Evolutionary conservation across 306 rosid genomes (phyloP).

Genomic region (Castanopsis chinensis): DNA sequence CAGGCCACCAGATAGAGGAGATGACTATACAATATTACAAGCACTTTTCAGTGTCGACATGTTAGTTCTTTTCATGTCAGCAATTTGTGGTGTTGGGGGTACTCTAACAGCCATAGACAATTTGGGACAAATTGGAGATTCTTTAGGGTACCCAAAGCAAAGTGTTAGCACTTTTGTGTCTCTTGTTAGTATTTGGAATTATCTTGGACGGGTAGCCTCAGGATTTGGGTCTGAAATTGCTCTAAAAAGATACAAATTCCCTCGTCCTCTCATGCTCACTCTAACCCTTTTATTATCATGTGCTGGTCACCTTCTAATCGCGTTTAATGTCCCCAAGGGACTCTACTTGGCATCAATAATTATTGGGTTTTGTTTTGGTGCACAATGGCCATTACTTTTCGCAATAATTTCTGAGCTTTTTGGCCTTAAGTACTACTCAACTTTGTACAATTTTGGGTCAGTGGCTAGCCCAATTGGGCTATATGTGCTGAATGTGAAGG

Average conservation of each 20-base stretch:
- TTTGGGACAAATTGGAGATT: conserved; percentile 44
- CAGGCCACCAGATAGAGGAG: conserved; percentile 48
- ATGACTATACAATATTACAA: conserved; percentile 55
- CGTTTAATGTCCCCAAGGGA: conserved; percentile 40
- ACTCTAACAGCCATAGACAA: conserved; percentile 57
- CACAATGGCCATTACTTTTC: conserved; percentile 32
- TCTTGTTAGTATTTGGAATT: conserved; percentile 57
- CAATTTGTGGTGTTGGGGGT: conserved; percentile 55
- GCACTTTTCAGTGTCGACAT: conserved; percentile 55
- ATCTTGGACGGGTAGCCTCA: conserved; percentile 47
- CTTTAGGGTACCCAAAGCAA: conserved; percentile 31
- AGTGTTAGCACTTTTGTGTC: conserved; percentile 50
- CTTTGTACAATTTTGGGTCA: conserved; percentile 30
- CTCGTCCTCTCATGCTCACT: conserved; percentile 50
- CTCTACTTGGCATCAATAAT: conserved; percentile 41
- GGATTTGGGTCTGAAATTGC: conserved; percentile 48
- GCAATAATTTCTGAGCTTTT: conserved; percentile 40
- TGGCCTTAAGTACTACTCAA: conserved; percentile 41
- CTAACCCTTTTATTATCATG: conserved; percentile 45
- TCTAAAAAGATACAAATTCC: conserved; percentile 37
- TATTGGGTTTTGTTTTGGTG: conserved; percentile 37
- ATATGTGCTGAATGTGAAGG: conserved; percentile 37
- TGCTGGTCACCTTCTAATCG: conserved; percentile 51
- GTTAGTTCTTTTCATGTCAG: conserved; percentile 42
- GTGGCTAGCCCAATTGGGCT: conserved; percentile 40